phyloP scores from a whole-genome alignment of 805 yeast species.

The Metschnikowia lunata region DNA sequence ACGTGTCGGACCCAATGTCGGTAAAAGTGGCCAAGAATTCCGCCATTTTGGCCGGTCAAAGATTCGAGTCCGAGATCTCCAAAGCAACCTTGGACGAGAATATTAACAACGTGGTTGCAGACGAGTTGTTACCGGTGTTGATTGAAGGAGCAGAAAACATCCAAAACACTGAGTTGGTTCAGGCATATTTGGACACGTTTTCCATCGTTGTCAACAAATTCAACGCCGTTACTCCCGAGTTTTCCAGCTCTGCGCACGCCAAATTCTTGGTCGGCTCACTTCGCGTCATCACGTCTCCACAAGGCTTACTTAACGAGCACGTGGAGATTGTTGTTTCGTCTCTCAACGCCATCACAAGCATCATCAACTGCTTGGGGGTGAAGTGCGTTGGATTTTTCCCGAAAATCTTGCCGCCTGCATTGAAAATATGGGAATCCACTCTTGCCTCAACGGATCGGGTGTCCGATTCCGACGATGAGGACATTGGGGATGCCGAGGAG shows the following conservation, averaged over 20 bases:
- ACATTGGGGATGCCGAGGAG: slow-evolving; percentile 19
- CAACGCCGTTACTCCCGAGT: slow-evolving; percentile 30
- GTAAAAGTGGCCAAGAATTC: slow-evolving; percentile 56
- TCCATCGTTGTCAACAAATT: slow-evolving; percentile 62
- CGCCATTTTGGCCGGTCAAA: slow-evolving; percentile 57
- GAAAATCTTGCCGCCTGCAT: slow-evolving; percentile 71
- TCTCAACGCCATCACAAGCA: slow-evolving; percentile 62
- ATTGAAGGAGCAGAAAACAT: slow-evolving; percentile 33
- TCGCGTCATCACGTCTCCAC: slow-evolving; percentile 41
- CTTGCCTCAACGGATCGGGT: slow-evolving; percentile 1
- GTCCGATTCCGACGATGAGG: slow-evolving; percentile 1
- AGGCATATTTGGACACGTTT: slow-evolving; percentile 65
- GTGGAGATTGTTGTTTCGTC: slow-evolving; percentile 72
- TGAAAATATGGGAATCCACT: slow-evolving; percentile 52
- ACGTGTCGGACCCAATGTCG: slow-evolving; percentile 35
- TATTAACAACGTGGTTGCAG: slow-evolving; percentile 49
- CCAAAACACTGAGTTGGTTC: slow-evolving; percentile 50
- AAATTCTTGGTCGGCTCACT: slow-evolving; percentile 48
- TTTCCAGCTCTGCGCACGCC: slow-evolving; percentile 38
- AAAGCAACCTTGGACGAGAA: slow-evolving; percentile 39
- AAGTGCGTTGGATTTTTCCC: slow-evolving; percentile 82
- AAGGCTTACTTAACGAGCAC: slow-evolving; percentile 51
- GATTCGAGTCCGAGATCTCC: slow-evolving; percentile 64
- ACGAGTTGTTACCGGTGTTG: slow-evolving; percentile 47
- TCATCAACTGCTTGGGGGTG: slow-evolving; percentile 76